These are phyloP conservation scores for Phytophthora sp. DNA, from an alignment of 352 stramenopile species.

Conservation along the genomic window DNA sequence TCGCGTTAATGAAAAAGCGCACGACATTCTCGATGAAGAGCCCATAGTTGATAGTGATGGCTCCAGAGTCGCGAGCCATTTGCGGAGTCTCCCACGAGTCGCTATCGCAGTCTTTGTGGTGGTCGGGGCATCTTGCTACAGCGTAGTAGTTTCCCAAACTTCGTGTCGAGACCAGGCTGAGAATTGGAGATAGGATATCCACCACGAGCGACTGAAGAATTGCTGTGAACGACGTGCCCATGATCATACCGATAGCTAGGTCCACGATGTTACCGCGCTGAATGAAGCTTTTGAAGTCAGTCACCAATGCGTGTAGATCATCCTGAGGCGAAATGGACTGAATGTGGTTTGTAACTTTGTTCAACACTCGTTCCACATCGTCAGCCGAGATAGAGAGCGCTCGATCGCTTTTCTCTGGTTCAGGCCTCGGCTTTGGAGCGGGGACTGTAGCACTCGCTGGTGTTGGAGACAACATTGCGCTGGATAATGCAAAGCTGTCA, in stretches of 20 bases:
- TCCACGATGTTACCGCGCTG: constrained; percentile 70
- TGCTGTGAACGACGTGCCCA: constrained; percentile 59
- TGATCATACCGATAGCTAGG: constrained; percentile 62
- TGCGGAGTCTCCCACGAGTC: constrained; percentile 56
- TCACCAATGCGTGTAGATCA: constrained; percentile 12
- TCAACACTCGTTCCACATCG: constrained; percentile 11
- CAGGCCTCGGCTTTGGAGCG: background rate
- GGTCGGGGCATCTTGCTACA: constrained; percentile 47
- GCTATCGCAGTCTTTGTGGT: constrained; percentile 36
- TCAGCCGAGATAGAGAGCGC: constrained; percentile 1
- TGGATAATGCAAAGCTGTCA: too few species aligned
- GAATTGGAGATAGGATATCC: constrained; percentile 62
- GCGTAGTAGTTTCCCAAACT: constrained; percentile 62
- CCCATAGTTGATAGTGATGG: constrained; percentile 66
- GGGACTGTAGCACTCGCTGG: too few species aligned
- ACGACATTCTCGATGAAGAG: constrained; percentile 66
- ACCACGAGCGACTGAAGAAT: constrained; percentile 72
- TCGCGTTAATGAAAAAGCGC: constrained; percentile 68
- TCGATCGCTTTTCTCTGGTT: background rate
- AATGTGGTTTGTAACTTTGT: constrained; percentile 5
- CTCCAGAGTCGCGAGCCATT: constrained; percentile 48
- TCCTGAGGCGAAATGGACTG: constrained; percentile 4
- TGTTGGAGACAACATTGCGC: too few species aligned
- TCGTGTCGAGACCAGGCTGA: constrained; percentile 66
- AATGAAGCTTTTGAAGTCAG: constrained; percentile 65